Evolutionary conservation across 345 rosid genomes (phyloP).

Genomic region (Excoecaria cochinchinensis): DNA sequence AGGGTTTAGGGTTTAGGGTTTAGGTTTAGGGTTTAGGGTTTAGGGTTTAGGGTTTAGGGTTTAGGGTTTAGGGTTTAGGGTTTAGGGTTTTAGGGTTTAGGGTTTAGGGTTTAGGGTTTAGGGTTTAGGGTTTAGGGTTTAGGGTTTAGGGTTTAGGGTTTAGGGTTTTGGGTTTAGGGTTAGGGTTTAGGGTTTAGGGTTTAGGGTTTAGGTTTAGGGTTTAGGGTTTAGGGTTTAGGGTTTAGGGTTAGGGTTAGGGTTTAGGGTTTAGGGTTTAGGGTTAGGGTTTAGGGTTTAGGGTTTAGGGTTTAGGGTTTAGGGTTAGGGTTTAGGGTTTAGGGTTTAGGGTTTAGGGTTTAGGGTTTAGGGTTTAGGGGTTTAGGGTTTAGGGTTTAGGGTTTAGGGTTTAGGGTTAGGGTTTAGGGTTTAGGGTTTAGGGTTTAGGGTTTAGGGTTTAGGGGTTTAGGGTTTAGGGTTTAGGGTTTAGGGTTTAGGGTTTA

Average conservation of each 20-base stretch:
- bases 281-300: constrained; percentile 4
- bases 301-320: constrained; percentile 7
- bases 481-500: constrained; percentile 24
- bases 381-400: constrained; percentile 23
- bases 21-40: constrained; percentile 15
- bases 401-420: constrained; percentile 24
- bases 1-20: constrained; percentile 19
- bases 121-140: constrained; percentile 18
- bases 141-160: constrained; percentile 5
- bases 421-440: too few relatives aligned
- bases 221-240: constrained; percentile 1
- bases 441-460: constrained; percentile 30
- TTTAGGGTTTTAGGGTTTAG: constrained; percentile 15
- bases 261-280: constrained; percentile 18
- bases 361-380: constrained; percentile 24
- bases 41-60: constrained; percentile 14
- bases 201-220: constrained; percentile 5
- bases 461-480: constrained; percentile 22
- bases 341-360: constrained; percentile 24
- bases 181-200: constrained; percentile 15
- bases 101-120: constrained; percentile 11
- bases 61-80: constrained; percentile 14
- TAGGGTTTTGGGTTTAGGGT: constrained; percentile 2
- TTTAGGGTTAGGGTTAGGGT: constrained; percentile 3
- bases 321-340: constrained; percentile 25